phyloP scores from a whole-genome alignment of 192 early-diverging fungal genomes.

The Coemansia sp. region DNA sequence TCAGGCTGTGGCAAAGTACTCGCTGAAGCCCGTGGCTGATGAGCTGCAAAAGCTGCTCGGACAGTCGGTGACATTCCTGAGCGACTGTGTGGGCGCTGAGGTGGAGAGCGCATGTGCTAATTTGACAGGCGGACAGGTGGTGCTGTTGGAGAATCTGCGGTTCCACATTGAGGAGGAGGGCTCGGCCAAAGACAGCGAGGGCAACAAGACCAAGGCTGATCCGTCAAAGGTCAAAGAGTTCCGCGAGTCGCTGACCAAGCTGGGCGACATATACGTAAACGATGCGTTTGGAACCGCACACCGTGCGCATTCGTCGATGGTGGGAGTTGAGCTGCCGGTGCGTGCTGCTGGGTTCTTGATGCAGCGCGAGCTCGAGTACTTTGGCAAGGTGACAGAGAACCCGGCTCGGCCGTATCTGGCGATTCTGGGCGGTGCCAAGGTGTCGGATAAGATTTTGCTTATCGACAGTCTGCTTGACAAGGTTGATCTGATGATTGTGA shows the following conservation, averaged over 20 bases:
- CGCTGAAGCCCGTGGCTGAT: slow-evolving; percentile 85
- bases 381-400: slow-evolving; percentile 93
- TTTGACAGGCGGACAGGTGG: slow-evolving; percentile 72
- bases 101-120: slow-evolving; percentile 76
- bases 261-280: slow-evolving; percentile 97
- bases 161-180: slow-evolving; percentile 99
- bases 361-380: slow-evolving; percentile 99
- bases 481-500: slow-evolving; percentile 79
- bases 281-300: slow-evolving; percentile 99
- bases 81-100: slow-evolving; percentile 89
- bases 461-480: slow-evolving; percentile 98
- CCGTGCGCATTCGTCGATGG: slow-evolving; percentile 97
- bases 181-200: slow-evolving; percentile 82
- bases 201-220: slow-evolving; percentile 89
- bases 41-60: slow-evolving; percentile 76
- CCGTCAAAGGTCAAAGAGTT: slow-evolving; percentile 79
- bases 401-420: slow-evolving; percentile 93
- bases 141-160: slow-evolving; percentile 95
- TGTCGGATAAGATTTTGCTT: slow-evolving; percentile 98
- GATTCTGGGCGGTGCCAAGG: slow-evolving; percentile 97
- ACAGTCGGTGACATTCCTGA: slow-evolving; percentile 85
- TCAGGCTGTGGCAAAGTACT: slow-evolving; percentile 81
- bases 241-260: slow-evolving; percentile 86
- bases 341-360: slow-evolving; percentile 95
- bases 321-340: slow-evolving; percentile 87